phyloP scores from a whole-genome alignment of 2,329 filamentous ascomycete species.

The Orbilia javanica region DNA sequence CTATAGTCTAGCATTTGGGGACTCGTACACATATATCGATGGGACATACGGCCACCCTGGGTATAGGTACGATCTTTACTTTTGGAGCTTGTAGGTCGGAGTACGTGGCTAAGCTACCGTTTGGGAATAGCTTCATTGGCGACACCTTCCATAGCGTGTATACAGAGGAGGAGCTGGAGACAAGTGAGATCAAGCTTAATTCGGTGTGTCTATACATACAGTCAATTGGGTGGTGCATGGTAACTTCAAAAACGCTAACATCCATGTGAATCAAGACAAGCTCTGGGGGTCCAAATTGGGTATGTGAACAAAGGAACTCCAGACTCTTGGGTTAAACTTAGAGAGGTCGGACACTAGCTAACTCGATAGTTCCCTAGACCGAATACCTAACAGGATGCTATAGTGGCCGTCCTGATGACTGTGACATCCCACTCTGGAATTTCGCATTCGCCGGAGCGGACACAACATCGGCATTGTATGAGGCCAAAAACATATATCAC shows the following conservation, averaged over 20 bases:
- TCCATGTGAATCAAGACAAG: slow-evolving; percentile 23
- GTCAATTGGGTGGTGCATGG: background rate
- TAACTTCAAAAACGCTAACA: background rate
- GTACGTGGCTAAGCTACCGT: background rate
- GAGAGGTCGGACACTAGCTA: background rate
- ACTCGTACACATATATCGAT: slow-evolving; percentile 44
- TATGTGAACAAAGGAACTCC: background rate
- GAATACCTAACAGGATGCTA: slow-evolving; percentile 50
- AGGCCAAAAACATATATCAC: background rate
- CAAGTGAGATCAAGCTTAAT: slow-evolving; percentile 36
- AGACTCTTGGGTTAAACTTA: too few species aligned
- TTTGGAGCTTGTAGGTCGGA: background rate
- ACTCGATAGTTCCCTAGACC: slow-evolving; percentile 3
- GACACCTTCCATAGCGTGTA: slow-evolving; percentile 36
- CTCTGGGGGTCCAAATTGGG: slow-evolving; percentile 53
- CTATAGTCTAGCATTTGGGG: slow-evolving; percentile 44
- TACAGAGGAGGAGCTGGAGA: slow-evolving; percentile 30
- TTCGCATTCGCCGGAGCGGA: slow-evolving; percentile 46
- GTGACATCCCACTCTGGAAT: slow-evolving; percentile 42
- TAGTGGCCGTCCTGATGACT: slow-evolving; percentile 34
- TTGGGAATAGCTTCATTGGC: slow-evolving; percentile 26
- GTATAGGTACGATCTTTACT: slow-evolving; percentile 22
- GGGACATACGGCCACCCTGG: slow-evolving; percentile 41
- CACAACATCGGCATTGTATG: slow-evolving; percentile 40
- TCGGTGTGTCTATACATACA: slow-evolving; percentile 18